Conservation (phyloP, 2,329 filamentous ascomycete genomes). For the Arthrobotrys pseudoclavata region DNA sequence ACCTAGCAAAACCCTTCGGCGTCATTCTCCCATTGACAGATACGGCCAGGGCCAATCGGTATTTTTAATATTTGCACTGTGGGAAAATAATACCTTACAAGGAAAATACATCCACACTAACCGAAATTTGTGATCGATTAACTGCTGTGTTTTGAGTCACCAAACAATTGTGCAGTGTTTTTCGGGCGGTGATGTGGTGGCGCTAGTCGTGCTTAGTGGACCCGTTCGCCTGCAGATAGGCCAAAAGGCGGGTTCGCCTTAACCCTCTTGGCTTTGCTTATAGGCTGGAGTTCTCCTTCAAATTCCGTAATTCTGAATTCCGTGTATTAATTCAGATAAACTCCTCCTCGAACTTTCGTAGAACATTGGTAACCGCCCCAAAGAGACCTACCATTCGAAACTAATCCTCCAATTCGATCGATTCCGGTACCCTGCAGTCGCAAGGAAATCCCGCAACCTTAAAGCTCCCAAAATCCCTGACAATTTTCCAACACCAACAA, state of each 20-base stretch:
- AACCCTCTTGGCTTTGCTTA: slow-evolving; percentile 22
- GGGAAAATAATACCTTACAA: background rate
- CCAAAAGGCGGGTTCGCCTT: slow-evolving; percentile 6
- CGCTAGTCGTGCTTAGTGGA: slow-evolving; percentile 23
- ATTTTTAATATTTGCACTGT: background rate
- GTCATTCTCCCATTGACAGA: background rate
- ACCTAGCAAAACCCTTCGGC: background rate
- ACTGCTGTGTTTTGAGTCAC: slow-evolving; percentile 29
- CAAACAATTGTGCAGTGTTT: background rate
- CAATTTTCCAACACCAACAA: slow-evolving; percentile 39
- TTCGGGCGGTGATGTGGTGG: slow-evolving; percentile 24
- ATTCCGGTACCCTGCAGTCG: slow-evolving; percentile 17
- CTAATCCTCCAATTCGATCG: background rate
- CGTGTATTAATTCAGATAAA: background rate
- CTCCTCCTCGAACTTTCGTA: background rate
- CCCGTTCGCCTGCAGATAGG: slow-evolving; percentile 18
- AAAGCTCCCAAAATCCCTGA: slow-evolving; percentile 20
- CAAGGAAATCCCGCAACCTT: slow-evolving; percentile 20
- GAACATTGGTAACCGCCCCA: background rate
- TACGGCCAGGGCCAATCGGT: background rate
- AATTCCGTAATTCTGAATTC: background rate
- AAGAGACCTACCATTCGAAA: no score
- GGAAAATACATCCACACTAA: background rate
- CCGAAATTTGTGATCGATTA: background rate
- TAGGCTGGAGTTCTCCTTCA: slow-evolving; percentile 12